Base-by-base conservation (phyloP, 495 filamentous ascomycete species). In the Usnea hakonensis region DNA sequence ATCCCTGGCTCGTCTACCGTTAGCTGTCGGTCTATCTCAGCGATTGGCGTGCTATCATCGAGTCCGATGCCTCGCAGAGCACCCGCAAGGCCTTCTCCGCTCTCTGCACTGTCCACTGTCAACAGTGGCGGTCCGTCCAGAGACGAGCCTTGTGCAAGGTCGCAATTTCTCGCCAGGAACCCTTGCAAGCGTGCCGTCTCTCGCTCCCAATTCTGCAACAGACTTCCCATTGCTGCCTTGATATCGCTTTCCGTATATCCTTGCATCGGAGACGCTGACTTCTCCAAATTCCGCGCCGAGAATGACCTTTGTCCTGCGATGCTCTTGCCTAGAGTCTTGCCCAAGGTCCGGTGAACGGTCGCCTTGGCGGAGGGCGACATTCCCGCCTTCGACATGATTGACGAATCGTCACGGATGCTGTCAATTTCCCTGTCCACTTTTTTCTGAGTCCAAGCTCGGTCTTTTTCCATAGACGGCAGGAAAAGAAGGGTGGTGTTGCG, bases 381-480 rank as follows among this genome's bases (percentile, higher is more conserved):
- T 30, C 59, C 52, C 28, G 57, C 55, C 28, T 61, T 44, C 33
- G 55, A 17, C 37, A 35, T 53, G 33, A 71, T 38, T 5, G 48
- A 21, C n/a, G 33, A 23, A 21, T 70, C 44, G 66, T 71, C 60
- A 71, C 78, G 65, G n/a, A 82, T 74, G 62, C 75, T 81, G 57
- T 78, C 76, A 44, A 87, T 79, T 60, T 84, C 82, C 28, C 78
- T 74, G 50, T 82, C 84, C 38, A 90, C 79, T 36, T 79, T 81
- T 55, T 84, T 82, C 54, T 90, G 78, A 0, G 87, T 85, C 59
- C 79, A 74, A 19, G 74, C 70, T 48, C 86, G 80, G 60, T 89
- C 86, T 44, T 78, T 75, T 38, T 82, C 79, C 85, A 91, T 88
- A 17, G 69, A 73, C 11, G 89, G 86, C 19, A 92, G 77, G 58